Evolutionary conservation across 108 stramenopile genomes (phyloP).

Genomic region (Fistulifera pelliculosa): DNA sequence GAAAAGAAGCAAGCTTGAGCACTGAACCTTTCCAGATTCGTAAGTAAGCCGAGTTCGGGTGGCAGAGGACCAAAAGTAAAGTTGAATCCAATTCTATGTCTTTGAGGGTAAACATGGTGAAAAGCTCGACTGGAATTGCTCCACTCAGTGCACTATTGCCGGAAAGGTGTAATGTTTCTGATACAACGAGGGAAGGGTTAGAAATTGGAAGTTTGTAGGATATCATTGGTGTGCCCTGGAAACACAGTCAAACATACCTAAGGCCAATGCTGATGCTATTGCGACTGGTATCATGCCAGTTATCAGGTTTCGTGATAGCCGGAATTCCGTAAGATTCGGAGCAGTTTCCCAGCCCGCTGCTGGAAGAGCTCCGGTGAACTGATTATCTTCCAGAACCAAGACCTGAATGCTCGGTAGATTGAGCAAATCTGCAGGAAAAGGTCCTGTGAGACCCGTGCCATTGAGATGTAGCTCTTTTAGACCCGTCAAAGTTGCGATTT

Average conservation of each 20-base stretch:
- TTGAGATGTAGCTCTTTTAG: background rate
- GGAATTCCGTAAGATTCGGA: constrained; percentile 1
- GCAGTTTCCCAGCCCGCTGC: background rate
- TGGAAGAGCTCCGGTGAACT: background rate
- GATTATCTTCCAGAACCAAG: background rate
- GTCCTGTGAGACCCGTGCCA: background rate
- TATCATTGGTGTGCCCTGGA: no score
- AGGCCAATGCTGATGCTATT: no score
- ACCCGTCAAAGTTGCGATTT: background rate
- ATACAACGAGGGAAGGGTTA: no score
- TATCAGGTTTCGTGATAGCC: constrained; percentile 3
- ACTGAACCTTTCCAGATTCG: constrained; percentile 22
- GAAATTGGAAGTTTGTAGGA: no score
- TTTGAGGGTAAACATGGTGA: constrained; percentile 4
- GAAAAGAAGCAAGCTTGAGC: background rate
- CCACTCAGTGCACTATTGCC: background rate
- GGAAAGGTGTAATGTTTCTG: background rate
- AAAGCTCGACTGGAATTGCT: background rate
- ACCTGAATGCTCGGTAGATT: background rate
- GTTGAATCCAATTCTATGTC: background rate
- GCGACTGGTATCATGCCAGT: no score
- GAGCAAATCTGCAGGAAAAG: background rate
- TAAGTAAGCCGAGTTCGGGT: constrained; percentile 22
- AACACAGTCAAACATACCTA: no score
- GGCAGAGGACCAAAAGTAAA: constrained; percentile 25